phyloP scores from a whole-genome alignment of 1,139 yeast genomes.

The Debaryomyces fabryi region DNA sequence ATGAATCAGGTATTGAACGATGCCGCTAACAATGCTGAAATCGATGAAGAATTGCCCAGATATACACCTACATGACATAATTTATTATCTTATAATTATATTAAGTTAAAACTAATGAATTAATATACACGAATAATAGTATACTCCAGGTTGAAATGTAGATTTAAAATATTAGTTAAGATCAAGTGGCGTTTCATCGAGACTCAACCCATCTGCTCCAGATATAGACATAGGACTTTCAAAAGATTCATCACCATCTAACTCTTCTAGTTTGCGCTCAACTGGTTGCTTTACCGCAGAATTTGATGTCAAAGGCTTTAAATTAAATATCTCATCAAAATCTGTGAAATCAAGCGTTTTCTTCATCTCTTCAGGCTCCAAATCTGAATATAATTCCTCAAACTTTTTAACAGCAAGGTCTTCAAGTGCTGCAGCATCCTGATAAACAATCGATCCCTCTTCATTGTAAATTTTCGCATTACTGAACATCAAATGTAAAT shows the following conservation, averaged over 20 bases:
- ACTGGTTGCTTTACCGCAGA: constrained; percentile 6
- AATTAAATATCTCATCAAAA: constrained; percentile 51
- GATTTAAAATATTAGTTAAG: not conserved
- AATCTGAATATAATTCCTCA: constrained; percentile 26
- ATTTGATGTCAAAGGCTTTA: constrained; percentile 39
- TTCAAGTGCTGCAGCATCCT: constrained; percentile 75
- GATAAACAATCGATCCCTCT: constrained; percentile 81
- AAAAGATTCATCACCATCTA: constrained; percentile 26
- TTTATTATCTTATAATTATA: not conserved
- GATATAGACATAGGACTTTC: constrained; percentile 24
- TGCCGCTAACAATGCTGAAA: constrained; percentile 37
- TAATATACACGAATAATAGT: not conserved
- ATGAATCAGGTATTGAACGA: constrained; percentile 35
- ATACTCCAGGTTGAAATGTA: not conserved
- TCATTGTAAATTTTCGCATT: constrained; percentile 90
- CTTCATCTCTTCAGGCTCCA: constrained; percentile 30
- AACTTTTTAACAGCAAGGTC: constrained; percentile 41
- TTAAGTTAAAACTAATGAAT: not conserved
- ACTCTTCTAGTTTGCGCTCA: constrained; percentile 17
- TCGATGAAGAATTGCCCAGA: constrained; percentile 50
- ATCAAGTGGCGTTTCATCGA: constrained; percentile 20
- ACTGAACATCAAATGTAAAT: constrained; percentile 73
- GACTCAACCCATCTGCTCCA: constrained; percentile 15
- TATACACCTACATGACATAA: constrained; percentile 22
- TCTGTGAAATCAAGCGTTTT: constrained; percentile 47